These are phyloP conservation scores for Alternaria brassicae DNA, from an alignment of 2,329 filamentous ascomycete species.

Conservation along the genomic window DNA sequence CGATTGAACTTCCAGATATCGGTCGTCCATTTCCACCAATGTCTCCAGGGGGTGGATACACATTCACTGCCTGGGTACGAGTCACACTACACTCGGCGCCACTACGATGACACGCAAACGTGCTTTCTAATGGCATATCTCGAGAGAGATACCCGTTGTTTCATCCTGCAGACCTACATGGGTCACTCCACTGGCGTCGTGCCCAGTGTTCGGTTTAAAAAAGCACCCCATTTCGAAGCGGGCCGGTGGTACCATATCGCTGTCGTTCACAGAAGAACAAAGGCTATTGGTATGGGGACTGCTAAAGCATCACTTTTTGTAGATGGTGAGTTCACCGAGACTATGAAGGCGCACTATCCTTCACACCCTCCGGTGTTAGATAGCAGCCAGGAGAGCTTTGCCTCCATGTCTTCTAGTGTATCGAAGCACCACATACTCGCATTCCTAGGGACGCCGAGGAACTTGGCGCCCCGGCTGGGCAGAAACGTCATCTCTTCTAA, in stretches of 20 bases:
- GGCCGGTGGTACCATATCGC: conserved; percentile 92
- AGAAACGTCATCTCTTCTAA: conserved; percentile 75
- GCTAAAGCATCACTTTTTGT: conserved; percentile 89
- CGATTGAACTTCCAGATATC: conserved; percentile 86
- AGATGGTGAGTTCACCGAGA: conserved; percentile 91
- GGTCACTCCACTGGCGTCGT: conserved; percentile 69
- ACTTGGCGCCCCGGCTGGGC: conserved; percentile 79
- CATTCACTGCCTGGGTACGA: conserved; percentile 85
- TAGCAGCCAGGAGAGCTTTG: conserved; percentile 70
- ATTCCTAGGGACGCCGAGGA: conserved; percentile 90
- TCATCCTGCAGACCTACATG: conserved; percentile 95
- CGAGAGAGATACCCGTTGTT: conserved; percentile 89
- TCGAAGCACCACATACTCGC: conserved; percentile 80
- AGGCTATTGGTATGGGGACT: conserved; percentile 67
- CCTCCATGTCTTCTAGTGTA: conserved; percentile 66
- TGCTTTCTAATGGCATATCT: conserved; percentile 95
- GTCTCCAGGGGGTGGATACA: conserved; percentile 79
- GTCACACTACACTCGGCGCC: conserved; percentile 93
- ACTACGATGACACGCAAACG: conserved; percentile 87
- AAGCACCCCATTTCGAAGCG: conserved; percentile 76
- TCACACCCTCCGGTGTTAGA: conserved; percentile 71
- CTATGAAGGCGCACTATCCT: conserved; percentile 88
- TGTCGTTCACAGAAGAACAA: conserved; percentile 81
- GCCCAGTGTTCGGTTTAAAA: conserved; percentile 95
- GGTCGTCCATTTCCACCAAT: conserved; percentile 84